These are phyloP conservation scores for Cucurbita maxima DNA, from an alignment of 306 rosid genomes.

Conservation along the genomic window DNA sequence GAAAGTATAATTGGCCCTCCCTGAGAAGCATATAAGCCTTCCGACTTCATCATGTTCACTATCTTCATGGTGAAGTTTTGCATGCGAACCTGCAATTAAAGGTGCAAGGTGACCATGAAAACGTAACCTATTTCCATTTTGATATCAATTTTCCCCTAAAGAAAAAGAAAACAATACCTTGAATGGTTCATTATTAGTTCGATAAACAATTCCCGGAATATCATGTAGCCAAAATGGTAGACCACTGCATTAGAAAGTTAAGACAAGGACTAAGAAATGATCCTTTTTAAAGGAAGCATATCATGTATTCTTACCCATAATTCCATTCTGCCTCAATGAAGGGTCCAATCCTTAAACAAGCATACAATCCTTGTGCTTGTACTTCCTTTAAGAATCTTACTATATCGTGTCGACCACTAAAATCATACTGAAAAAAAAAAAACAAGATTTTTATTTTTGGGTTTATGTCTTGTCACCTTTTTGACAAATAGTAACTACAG, in stretches of 20 bases:
- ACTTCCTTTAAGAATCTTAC: conserved; percentile 56
- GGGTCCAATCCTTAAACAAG: conserved; percentile 66
- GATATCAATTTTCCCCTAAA: not conserved
- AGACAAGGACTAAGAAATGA: not conserved
- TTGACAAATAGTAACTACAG: not conserved
- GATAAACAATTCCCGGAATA: conserved; percentile 48
- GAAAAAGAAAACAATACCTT: conserved; percentile 30
- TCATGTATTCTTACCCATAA: conserved; percentile 41
- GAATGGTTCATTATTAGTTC: conserved; percentile 46
- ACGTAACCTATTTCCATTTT: not conserved
- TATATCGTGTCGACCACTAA: conserved; percentile 48
- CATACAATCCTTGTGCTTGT: conserved; percentile 66
- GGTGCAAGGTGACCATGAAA: not conserved
- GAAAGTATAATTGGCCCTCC: conserved; percentile 89
- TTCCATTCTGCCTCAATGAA: conserved; percentile 98
- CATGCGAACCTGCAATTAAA: conserved; percentile 43
- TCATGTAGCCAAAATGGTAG: conserved; percentile 91
- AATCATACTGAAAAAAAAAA: conserved; percentile 43
- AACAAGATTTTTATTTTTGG: not conserved
- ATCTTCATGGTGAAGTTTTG: conserved; percentile 32
- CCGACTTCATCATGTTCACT: conserved; percentile 37
- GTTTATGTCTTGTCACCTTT: not conserved
- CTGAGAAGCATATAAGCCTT: conserved; percentile 56
- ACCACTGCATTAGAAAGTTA: conserved; percentile 34
- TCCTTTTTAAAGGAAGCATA: not conserved